Percentiles rank a stretch among this genome's conserved stretches.
Conservation (phyloP, 306 rosid genomes). For the Corylus avellana region DNA sequence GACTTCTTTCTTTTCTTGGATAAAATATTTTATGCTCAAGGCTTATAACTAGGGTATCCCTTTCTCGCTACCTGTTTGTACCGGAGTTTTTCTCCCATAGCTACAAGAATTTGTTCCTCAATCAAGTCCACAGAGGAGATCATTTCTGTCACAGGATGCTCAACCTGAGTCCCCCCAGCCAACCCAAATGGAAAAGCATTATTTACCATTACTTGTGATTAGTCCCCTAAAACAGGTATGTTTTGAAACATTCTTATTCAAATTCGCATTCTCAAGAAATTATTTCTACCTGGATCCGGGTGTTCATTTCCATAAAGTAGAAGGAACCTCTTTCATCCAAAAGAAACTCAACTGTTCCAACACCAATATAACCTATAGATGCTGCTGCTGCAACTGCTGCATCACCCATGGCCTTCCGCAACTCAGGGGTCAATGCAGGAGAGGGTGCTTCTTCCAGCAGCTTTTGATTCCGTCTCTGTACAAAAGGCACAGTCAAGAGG, state of each 20-base stretch:
- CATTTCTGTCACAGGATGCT: slow-evolving; percentile 99
- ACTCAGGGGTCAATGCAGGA: slow-evolving; percentile 93
- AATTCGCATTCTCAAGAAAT: slow-evolving; percentile 10
- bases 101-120: slow-evolving; percentile 95
- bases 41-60: slow-evolving; percentile 20
- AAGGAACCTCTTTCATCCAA: slow-evolving; percentile 99
- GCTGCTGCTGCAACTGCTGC: slow-evolving; percentile 99
- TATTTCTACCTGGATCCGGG: slow-evolving; percentile 85
- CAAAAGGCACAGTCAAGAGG: slow-evolving; percentile 21
- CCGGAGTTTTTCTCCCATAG: slow-evolving; percentile 86
- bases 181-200: neutral
- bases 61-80: slow-evolving; percentile 63
- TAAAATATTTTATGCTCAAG: slow-evolving; percentile 1
- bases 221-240: neutral
- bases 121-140: slow-evolving; percentile 92
- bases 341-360: slow-evolving; percentile 93
- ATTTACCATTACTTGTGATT: neutral
- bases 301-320: slow-evolving; percentile 99
- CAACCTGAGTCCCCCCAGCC: slow-evolving; percentile 56
- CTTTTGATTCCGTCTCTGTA: slow-evolving; percentile 92
- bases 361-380: slow-evolving; percentile 94
- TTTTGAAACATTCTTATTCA: neutral
- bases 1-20: neutral
- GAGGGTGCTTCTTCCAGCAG: slow-evolving; percentile 99
- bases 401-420: slow-evolving; percentile 98